A percentile compares a stretch with the other conserved stretches of the same genome.
These are phyloP conservation scores for Arabidopsis thaliana DNA, from an alignment of 345 rosid genomes.

Conservation along the genomic window DNA sequence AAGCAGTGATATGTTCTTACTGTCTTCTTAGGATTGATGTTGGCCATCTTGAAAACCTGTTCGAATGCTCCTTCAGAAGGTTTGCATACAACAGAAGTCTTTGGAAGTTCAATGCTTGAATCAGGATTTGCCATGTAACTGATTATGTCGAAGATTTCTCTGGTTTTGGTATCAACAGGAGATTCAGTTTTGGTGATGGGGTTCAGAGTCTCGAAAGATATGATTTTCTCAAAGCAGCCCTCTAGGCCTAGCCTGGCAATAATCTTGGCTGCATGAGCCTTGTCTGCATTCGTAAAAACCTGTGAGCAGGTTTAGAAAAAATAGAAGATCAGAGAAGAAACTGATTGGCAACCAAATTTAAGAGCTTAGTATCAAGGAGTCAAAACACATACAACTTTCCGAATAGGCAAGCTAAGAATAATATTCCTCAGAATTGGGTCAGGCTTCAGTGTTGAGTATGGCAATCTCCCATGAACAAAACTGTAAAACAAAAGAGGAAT, in stretches of 20 bases:
- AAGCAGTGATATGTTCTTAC: conserved; percentile 49
- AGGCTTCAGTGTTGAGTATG: conserved; percentile 77
- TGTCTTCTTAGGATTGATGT: conserved; percentile 75
- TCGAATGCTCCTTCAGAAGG: conserved; percentile 81
- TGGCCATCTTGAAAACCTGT: conserved; percentile 69
- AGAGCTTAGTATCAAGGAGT: background rate
- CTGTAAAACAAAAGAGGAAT: conserved; percentile 48
- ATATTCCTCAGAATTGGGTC: conserved; percentile 81
- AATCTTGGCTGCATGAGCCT: conserved; percentile 70
- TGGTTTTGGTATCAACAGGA: conserved; percentile 28
- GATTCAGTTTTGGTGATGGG: conserved; percentile 51
- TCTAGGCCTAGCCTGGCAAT: conserved; percentile 85
- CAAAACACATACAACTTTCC: conserved; percentile 69
- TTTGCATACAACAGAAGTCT: conserved; percentile 77
- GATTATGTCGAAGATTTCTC: conserved; percentile 54
- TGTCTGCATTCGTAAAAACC: conserved; percentile 92
- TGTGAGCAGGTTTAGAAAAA: background rate
- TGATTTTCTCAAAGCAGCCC: conserved; percentile 84
- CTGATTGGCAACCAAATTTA: background rate
- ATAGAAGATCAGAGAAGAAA: background rate
- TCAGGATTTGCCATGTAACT: conserved; percentile 47
- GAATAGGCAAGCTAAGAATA: conserved; percentile 80
- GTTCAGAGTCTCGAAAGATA: conserved; percentile 89
- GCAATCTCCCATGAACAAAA: conserved; percentile 91
- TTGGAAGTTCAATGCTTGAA: conserved; percentile 53